phyloP scores from a whole-genome alignment of 1,139 yeast species.

The Suhomyces bribrorum region DNA sequence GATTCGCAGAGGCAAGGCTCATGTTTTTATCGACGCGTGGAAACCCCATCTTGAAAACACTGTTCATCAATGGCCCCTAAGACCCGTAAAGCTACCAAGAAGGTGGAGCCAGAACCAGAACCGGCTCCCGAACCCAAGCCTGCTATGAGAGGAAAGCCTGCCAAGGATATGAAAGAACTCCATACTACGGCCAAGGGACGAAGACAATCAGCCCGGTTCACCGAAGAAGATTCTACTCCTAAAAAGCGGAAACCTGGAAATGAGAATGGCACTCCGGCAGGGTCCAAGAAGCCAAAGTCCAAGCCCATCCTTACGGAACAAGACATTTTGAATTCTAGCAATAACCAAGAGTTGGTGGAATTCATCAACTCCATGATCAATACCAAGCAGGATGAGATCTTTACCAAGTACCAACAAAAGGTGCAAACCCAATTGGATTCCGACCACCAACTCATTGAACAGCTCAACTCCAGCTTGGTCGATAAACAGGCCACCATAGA shows the following conservation, averaged over 20 bases:
- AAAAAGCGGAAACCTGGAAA: neutral
- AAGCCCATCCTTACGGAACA: slow-evolving; percentile 30
- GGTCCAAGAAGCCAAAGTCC: slow-evolving; percentile 6
- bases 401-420: slow-evolving; percentile 31
- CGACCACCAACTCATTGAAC: slow-evolving; percentile 31
- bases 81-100: slow-evolving; percentile 8
- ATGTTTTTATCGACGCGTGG: neutral
- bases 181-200: neutral
- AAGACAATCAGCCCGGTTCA: slow-evolving; percentile 2
- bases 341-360: slow-evolving; percentile 30
- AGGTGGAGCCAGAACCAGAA: neutral
- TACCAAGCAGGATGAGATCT: slow-evolving; percentile 39
- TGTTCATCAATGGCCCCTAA: slow-evolving; percentile 10
- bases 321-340: slow-evolving; percentile 32
- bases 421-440: slow-evolving; percentile 30
- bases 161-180: slow-evolving; percentile 6
- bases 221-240: slow-evolving; percentile 9
- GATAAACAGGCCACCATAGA: slow-evolving; percentile 32
- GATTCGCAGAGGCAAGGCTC: too few species aligned
- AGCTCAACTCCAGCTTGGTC: slow-evolving; percentile 27
- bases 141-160: neutral
- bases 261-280: neutral
- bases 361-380: slow-evolving; percentile 36
- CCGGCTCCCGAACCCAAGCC: slow-evolving; percentile 1
- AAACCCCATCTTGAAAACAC: neutral